These are phyloP conservation scores for Aspergillus caelatus DNA, from an alignment of 2,329 filamentous ascomycete species.

Conservation along the genomic window DNA sequence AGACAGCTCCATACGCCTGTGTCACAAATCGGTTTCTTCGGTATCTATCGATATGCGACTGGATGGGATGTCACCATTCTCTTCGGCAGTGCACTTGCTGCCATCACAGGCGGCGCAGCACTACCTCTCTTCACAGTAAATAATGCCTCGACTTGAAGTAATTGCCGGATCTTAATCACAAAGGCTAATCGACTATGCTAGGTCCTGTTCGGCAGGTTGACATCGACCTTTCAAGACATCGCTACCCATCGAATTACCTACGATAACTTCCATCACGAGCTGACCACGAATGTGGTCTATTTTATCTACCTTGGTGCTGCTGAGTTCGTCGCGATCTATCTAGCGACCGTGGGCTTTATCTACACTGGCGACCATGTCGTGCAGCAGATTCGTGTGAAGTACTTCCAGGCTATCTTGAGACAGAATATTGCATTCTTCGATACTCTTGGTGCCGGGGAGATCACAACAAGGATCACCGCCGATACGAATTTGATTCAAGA, in stretches of 20 bases:
- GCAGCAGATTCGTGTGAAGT: slow-evolving; percentile 74
- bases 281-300: slow-evolving; percentile 70
- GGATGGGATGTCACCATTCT: slow-evolving; percentile 65
- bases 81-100: slow-evolving; percentile 58
- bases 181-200: slow-evolving; percentile 13
- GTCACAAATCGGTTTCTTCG: slow-evolving; percentile 62
- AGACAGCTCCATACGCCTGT: slow-evolving; percentile 66
- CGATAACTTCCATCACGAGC: slow-evolving; percentile 59
- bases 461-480: slow-evolving; percentile 87
- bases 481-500: slow-evolving; percentile 91
- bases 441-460: slow-evolving; percentile 84
- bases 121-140: slow-evolving; percentile 74
- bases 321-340: slow-evolving; percentile 73
- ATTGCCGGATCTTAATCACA: neutral
- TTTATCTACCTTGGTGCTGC: slow-evolving; percentile 80
- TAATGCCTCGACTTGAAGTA: slow-evolving; percentile 12
- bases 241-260: slow-evolving; percentile 54
- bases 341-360: slow-evolving; percentile 83
- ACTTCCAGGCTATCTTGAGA: slow-evolving; percentile 76
- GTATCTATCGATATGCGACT: slow-evolving; percentile 69
- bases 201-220: slow-evolving; percentile 72
- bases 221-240: slow-evolving; percentile 69
- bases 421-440: slow-evolving; percentile 93
- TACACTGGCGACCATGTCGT: slow-evolving; percentile 78
- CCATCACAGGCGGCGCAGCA: slow-evolving; percentile 71